Evolutionary conservation across 1,284 basidiomycete species (phyloP).

Genomic region (Moesziomyces globuligerus): DNA sequence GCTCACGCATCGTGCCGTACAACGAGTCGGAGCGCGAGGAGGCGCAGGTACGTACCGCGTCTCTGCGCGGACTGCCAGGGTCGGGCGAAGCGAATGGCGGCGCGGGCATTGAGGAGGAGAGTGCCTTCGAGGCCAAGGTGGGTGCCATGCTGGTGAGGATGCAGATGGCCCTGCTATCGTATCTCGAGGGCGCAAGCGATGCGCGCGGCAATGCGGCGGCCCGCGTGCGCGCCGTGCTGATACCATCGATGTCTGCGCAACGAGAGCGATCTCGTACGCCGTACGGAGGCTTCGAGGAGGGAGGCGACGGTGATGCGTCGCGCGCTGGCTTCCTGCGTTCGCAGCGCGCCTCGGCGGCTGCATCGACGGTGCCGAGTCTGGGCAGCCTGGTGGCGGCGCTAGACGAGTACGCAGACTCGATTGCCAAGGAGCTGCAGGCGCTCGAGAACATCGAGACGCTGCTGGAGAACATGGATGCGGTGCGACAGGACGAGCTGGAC

Average conservation of each 20-base stretch:
- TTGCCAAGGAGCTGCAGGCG: conserved; percentile 75
- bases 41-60: conserved; percentile 64
- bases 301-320: conserved; percentile 23
- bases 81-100: conserved; percentile 29
- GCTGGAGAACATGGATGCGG: conserved; percentile 76
- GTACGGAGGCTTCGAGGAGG: conserved; percentile 20
- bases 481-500: conserved; percentile 77
- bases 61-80: conserved; percentile 32
- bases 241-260: conserved; percentile 44
- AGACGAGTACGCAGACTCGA: conserved; percentile 72
- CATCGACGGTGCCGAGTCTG: conserved; percentile 74
- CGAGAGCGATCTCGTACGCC: conserved; percentile 39
- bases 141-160: conserved; percentile 42
- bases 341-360: conserved; percentile 30
- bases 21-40: conserved; percentile 77
- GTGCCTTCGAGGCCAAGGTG: conserved; percentile 50
- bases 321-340: conserved; percentile 35
- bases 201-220: conserved; percentile 26
- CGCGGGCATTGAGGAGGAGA: conserved; percentile 35
- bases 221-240: conserved; percentile 43
- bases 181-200: conserved; percentile 59
- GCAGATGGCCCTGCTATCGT: conserved; percentile 51
- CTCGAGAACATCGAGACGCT: conserved; percentile 77
- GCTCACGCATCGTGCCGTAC: conserved; percentile 74
- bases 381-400: conserved; percentile 79